Base-by-base conservation (phyloP, 108 stramenopile species). In the Pseudonitzschia multistriata region DNA sequence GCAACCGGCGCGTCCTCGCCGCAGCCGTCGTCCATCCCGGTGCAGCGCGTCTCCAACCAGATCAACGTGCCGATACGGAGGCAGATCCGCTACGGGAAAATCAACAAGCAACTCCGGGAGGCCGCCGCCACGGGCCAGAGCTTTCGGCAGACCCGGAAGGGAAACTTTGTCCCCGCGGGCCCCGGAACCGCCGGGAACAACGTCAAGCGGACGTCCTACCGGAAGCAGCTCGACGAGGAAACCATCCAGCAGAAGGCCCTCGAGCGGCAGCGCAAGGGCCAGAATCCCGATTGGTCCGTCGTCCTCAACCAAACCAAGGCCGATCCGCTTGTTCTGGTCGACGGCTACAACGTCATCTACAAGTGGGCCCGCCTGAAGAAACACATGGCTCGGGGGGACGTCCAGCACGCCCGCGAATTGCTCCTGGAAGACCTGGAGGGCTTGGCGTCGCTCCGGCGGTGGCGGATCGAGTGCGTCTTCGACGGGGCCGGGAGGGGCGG, bases 391-490 rank as follows among this genome's bases (percentile, higher is more conserved):
- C 87, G 82, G 42, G 83, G 84, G 11, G 89, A 88, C 66, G 68
- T 77, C 0, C 52, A 70, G 21, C 49, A 73, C 42, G 91, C 91
- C 19, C 63, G 91, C 25, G 81, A 90, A 39, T 45, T 90, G 21
- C 62, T 93, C 14, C 66, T 89, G 5, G 71, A 88, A n/a, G 91
- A 93, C 78, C 76, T 94, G 72, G 92, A 94, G 67, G 79, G 88
- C 40, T 39, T 94, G 67, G 72, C 83, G 34, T 62, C 64, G 15
- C 48, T 88, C 25, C 86, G 85, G 56, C 86, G 92, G 49, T 94
- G 92, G 92, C 59, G 92, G 59, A 85, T 94, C 39, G 89, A 94
- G 72, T 85, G 85, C 30, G 92, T 94, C 34, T 94, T 90, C 79
- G 92, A 94, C 74, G 92, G 92, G 4, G 79, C 81, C 45, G 86